These are phyloP conservation scores for Monosporozyma solicola DNA, from an alignment of 805 yeast genomes.

Conservation along the genomic window DNA sequence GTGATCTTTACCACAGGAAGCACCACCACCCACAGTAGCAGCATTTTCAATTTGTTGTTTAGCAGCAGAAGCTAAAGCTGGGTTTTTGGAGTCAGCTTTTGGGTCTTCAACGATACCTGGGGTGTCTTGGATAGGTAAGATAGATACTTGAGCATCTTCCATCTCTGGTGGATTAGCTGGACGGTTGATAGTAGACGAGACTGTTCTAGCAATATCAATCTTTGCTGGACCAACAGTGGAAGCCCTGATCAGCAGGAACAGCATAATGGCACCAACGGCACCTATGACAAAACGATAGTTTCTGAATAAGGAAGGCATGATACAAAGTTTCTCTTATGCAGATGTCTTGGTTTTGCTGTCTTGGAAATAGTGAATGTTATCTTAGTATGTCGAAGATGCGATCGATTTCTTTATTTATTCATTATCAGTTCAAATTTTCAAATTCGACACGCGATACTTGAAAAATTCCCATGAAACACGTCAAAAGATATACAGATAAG, in stretches of 20 bases:
- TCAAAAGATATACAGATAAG: not conserved
- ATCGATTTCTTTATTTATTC: not conserved
- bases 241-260: constrained; percentile 42
- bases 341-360: not conserved
- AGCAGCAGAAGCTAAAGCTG: constrained; percentile 22
- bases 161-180: constrained; percentile 14
- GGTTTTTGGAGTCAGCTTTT: constrained; percentile 13
- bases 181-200: constrained; percentile 10
- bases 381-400: not conserved
- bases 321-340: not conserved
- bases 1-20: constrained; percentile 34
- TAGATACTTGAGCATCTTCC: constrained; percentile 2
- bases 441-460: not conserved
- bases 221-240: constrained; percentile 26
- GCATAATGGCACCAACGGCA: constrained; percentile 41
- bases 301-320: constrained; percentile 32
- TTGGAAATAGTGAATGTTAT: not conserved
- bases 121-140: constrained; percentile 14
- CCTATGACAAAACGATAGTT: constrained; percentile 46
- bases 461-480: not conserved
- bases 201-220: constrained; percentile 13
- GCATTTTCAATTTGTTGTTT: constrained; percentile 6
- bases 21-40: not conserved
- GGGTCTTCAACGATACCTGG: constrained; percentile 22
- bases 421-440: not conserved